Percentiles rank a stretch among this genome's conserved stretches.
These are phyloP conservation scores for Auriscalpium vulgare DNA, from an alignment of 768 basidiomycete species.

Conservation along the genomic window DNA sequence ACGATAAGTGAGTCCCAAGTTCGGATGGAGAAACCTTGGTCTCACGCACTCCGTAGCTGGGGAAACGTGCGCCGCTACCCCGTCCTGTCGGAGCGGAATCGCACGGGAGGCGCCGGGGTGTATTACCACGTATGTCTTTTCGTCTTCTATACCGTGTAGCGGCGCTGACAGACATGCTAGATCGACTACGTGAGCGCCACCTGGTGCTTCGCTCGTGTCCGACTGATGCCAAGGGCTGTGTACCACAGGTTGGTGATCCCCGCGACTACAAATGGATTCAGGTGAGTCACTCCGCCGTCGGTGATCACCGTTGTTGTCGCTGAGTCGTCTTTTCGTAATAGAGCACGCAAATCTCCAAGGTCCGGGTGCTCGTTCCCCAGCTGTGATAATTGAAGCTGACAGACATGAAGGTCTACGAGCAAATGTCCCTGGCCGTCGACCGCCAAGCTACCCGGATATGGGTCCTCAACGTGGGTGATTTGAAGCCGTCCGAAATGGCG, in stretches of 20 bases:
- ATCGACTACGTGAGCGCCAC: slow-evolving; percentile 36
- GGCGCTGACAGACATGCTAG: slow-evolving; percentile 18
- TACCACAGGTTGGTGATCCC: slow-evolving; percentile 48
- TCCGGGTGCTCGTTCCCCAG: slow-evolving; percentile 7
- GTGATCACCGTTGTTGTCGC: no score
- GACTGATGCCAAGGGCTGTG: neutral
- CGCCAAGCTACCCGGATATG: slow-evolving; percentile 53
- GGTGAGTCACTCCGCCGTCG: slow-evolving; percentile 23
- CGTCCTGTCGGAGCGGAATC: slow-evolving; percentile 41
- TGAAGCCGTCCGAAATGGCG: slow-evolving; percentile 68
- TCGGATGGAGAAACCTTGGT: neutral
- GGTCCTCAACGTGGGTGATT: slow-evolving; percentile 71
- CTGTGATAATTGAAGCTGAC: no score
- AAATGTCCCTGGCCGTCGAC: slow-evolving; percentile 58
- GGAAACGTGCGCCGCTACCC: slow-evolving; percentile 65
- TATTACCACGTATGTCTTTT: slow-evolving; percentile 50
- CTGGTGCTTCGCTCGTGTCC: neutral
- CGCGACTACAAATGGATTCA: slow-evolving; percentile 69
- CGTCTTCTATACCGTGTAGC: neutral
- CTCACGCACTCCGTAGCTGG: slow-evolving; percentile 34
- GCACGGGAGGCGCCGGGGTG: slow-evolving; percentile 61
- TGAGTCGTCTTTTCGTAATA: slow-evolving; percentile 13
- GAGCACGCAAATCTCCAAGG: slow-evolving; percentile 49
- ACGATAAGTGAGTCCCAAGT: slow-evolving; percentile 47
- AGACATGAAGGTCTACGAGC: slow-evolving; percentile 44